A percentile compares a stretch with the other conserved stretches of the same genome.
Evolutionary conservation across 2,329 filamentous ascomycete genomes (phyloP).

Genomic region (Cryphonectria naterciae): DNA sequence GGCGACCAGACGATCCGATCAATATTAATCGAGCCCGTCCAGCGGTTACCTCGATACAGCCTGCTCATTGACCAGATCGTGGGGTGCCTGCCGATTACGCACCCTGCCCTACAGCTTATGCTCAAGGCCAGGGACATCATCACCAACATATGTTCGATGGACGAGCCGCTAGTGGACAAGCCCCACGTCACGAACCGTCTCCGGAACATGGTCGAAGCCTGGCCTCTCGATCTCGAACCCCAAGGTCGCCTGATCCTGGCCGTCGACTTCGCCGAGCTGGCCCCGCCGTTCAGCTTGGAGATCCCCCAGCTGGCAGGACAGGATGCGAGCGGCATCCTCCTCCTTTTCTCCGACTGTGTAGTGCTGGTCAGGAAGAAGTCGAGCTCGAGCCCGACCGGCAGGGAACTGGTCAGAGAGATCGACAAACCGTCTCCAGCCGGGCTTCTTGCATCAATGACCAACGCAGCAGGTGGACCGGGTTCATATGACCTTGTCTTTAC

Average conservation of each 20-base stretch:
- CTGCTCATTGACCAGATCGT: conserved; percentile 96
- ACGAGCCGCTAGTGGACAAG: conserved; percentile 71
- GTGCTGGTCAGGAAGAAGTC: conserved; percentile 75
- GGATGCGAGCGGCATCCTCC: conserved; percentile 69
- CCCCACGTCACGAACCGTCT: conserved; percentile 75
- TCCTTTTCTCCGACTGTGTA: conserved; percentile 83
- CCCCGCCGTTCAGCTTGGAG: conserved; percentile 65
- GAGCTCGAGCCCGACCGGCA: conserved; percentile 67
- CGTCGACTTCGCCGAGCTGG: conserved; percentile 77
- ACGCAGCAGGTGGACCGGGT: conserved; percentile 62
- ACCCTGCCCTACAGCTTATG: conserved; percentile 81
- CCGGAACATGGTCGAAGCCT: conserved; percentile 75
- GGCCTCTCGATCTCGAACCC: conserved; percentile 73
- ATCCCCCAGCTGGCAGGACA: conserved; percentile 44
- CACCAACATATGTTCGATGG: conserved; percentile 94
- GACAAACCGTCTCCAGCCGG: conserved; percentile 75
- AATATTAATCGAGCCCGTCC: conserved; percentile 92
- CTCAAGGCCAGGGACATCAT: conserved; percentile 91
- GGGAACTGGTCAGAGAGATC: conserved; percentile 80
- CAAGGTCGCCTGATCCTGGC: conserved; percentile 80
- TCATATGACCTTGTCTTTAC: conserved; percentile 75
- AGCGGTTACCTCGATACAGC: conserved; percentile 91
- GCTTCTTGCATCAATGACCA: conserved; percentile 66
- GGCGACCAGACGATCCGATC: conserved; percentile 92
- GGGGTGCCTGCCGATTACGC: conserved; percentile 79